Base-by-base conservation (phyloP, 768 basidiomycete species). In the Suillus alpinus region DNA sequence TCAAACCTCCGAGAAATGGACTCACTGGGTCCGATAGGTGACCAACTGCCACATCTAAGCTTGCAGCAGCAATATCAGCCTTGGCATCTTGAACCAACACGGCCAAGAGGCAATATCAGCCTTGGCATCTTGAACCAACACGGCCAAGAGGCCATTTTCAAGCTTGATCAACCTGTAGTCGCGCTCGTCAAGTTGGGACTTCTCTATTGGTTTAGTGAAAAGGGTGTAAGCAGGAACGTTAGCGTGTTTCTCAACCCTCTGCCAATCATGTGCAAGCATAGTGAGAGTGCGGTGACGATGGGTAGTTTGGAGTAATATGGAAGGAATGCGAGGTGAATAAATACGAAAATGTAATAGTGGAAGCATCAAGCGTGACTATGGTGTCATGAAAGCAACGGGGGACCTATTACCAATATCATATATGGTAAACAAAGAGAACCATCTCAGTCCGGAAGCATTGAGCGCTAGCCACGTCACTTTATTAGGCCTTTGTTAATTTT, bases 61-160 rank as follows among this genome's bases (percentile, higher is more conserved):
- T 92, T 2, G 96, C 97, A 0, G 95, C 93, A 12, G 94, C 91
- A 76, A 95, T 97, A 77, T 99, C 97, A 6, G 95, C 86, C 63
- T 86, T 87, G 0, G 83, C 75, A 71, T 99, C 96, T 59, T 88
- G 88, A 14, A 98, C 81, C 29, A 99, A 75, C 64, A 89, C 84
- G 0, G 88, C 94, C 62, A 92, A 88, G n/a, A 99, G 76, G 4
- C 91, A n/a, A n/a, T n/a, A n/a, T n/a, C n/a, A 6, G 95, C 86
- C 63, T 86, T 87, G 0, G 83, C 75, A 71, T 99, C 96, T 59
- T 88, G 88, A 14, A 98, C 81, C 29, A 99, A 75, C 64, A 89
- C 84, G 0, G 88, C 94, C 62, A 92, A 88, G n/a, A 99, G 76
- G 4, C 91, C 94, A 69, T 98, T 99, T 7, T 86, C 81, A n/a